Evolutionary conservation across 441 rosid species (phyloP), one percentile per base, ranked within the genome.

Genomic region (Viola pubescens): DNA sequence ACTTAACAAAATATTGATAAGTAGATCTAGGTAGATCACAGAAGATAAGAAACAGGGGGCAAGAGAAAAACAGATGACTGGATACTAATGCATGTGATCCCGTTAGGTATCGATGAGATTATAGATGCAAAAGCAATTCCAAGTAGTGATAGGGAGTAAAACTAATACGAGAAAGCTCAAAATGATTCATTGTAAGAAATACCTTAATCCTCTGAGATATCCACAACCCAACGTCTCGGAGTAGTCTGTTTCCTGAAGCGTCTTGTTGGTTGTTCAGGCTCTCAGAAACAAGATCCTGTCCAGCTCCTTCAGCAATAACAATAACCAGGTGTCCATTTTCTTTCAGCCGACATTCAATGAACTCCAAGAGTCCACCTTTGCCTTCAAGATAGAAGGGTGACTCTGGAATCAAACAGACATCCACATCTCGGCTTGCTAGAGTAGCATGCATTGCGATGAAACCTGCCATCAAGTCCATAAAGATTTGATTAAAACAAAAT

Each of bases 381-480:
- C 96, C 94, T 69, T 88, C 94, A 11, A 88, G 86, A 70, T 77
- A 86, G 72, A 88, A 88, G 14, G 91, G 89, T 38, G 91, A 88
- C 77, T 86, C 94, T 0, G 96, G 96, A 70, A 88, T 88, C 80
- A 88, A 79, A 71, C 96, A 86, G 67, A 94, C 86, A 66, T 88
- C 96, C 34, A 88, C 94, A 54, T 88, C 94, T 53, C 94, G 72
- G 68, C 91, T 84, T 11, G 96, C 96, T 45, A 88, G 87, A 52
- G 94, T 82, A 48, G 94, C 96, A 62, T 84, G 63, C 91, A 86
- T 76, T 16, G 91, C 87, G 73, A 86, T 86, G 75, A 88, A 88
- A 38, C 96, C 94, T 88, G 79, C 74, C 74, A 45, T 46, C 62
- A 16, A 19, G 62, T 62, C 51, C 45, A 45, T 45, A 47, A 59